Evolutionary conservation across 2,329 filamentous ascomycete species (phyloP).

Genomic region (Alternaria postmessia): DNA sequence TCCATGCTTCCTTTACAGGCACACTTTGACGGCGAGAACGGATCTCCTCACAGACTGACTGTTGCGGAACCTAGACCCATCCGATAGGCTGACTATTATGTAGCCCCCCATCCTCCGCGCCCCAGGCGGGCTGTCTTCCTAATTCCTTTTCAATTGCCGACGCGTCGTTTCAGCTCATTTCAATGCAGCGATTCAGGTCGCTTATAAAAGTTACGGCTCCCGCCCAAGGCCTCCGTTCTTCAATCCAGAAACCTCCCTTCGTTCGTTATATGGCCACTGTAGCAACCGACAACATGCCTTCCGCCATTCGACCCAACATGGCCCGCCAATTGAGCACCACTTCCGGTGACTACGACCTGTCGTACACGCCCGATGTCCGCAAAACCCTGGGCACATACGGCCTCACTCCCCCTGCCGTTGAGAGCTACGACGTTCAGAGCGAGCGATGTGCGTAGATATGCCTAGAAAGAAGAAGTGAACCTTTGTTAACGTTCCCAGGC

Average conservation of each 20-base stretch:
- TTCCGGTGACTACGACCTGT: slow-evolving; percentile 59
- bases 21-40: slow-evolving; percentile 23
- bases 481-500: slow-evolving; percentile 61
- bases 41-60: slow-evolving; percentile 21
- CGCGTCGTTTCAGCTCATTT: slow-evolving; percentile 37
- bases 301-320: slow-evolving; percentile 49
- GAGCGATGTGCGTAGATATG: slow-evolving; percentile 55
- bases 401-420: slow-evolving; percentile 60
- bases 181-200: slow-evolving; percentile 47
- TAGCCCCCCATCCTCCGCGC: slow-evolving; percentile 23
- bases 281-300: slow-evolving; percentile 44
- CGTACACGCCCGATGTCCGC: slow-evolving; percentile 59
- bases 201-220: slow-evolving; percentile 46
- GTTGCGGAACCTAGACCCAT: slow-evolving; percentile 22
- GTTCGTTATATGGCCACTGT: slow-evolving; percentile 46
- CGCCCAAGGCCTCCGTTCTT: slow-evolving; percentile 28
- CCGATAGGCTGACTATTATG: slow-evolving; percentile 40
- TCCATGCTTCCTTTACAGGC: slow-evolving; percentile 19
- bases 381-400: slow-evolving; percentile 62
- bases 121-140: slow-evolving; percentile 32
- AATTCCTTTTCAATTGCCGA: slow-evolving; percentile 45
- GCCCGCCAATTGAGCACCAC: slow-evolving; percentile 52
- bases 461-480: not conserved
- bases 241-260: slow-evolving; percentile 24
- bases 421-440: slow-evolving; percentile 59